Conservation (phyloP, 1,284 basidiomycete species). For the Cryptococcus hybrid region DNA sequence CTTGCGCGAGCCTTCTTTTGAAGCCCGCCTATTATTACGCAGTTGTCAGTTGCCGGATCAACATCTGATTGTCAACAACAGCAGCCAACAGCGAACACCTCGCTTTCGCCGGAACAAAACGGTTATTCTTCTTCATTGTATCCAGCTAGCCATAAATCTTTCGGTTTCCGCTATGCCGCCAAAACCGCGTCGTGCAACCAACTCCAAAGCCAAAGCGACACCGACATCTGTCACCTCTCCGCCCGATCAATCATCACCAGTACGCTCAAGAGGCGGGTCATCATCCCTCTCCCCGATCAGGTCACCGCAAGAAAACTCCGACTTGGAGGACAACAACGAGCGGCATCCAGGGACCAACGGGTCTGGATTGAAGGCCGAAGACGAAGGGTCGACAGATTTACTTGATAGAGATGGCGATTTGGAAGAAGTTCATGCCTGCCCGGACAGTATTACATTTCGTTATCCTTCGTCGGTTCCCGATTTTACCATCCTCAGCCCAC, state of each 20-base stretch:
- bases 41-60: too few species aligned
- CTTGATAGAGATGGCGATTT: constrained; percentile 1
- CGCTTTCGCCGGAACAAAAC: too few species aligned
- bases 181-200: not conserved
- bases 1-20: too few species aligned
- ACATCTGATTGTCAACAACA: too few species aligned
- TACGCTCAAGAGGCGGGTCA: constrained; percentile 1
- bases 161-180: not conserved
- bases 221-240: not conserved
- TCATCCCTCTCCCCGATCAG: constrained; percentile 13
- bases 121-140: too few species aligned
- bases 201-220: not conserved
- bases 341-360: not conserved
- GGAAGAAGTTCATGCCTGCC: constrained; percentile 5
- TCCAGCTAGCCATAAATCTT: too few species aligned
- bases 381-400: not conserved
- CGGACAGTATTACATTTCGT: constrained; percentile 15
- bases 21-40: too few species aligned
- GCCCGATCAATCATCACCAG: not conserved
- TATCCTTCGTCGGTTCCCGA: constrained; percentile 37
- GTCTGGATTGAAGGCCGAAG: not conserved
- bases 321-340: constrained; percentile 1
- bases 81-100: too few species aligned
- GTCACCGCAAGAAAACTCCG: constrained; percentile 2
- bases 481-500: constrained; percentile 28